phyloP scores from a whole-genome alignment of 1,139 yeast species.

The Yamadazyma kanchanaburiensis region DNA sequence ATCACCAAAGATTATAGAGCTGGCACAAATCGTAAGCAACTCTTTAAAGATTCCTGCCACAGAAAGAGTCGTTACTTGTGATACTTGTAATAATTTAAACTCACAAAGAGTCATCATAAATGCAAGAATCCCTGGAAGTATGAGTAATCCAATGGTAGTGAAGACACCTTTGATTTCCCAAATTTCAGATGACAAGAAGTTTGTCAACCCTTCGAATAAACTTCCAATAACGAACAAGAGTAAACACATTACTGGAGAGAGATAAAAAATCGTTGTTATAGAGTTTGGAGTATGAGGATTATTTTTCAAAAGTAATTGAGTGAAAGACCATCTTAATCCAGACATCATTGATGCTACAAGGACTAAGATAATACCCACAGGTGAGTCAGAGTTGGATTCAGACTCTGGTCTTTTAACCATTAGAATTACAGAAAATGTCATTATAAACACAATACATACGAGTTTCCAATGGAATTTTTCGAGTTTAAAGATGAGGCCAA shows the following conservation, averaged over 20 bases:
- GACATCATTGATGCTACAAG: constrained; percentile 76
- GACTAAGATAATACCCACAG: constrained; percentile 69
- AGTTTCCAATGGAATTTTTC: constrained; percentile 71
- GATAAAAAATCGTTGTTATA: constrained; percentile 73
- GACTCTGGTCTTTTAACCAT: constrained; percentile 61
- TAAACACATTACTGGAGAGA: constrained; percentile 80
- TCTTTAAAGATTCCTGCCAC: constrained; percentile 94
- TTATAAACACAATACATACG: constrained; percentile 63
- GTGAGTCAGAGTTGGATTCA: constrained; percentile 14
- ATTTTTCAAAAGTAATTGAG: constrained; percentile 72
- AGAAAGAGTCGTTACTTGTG: constrained; percentile 82
- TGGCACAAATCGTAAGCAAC: constrained; percentile 70
- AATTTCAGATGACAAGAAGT: constrained; percentile 50
- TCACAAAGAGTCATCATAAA: constrained; percentile 90
- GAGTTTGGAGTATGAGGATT: constrained; percentile 67
- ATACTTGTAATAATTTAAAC: constrained; percentile 74
- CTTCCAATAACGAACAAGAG: constrained; percentile 60
- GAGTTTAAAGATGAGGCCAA: constrained; percentile 75
- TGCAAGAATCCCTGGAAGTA: constrained; percentile 83
- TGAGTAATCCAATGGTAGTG: constrained; percentile 53
- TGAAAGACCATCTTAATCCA: constrained; percentile 93
- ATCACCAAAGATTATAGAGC: constrained; percentile 76
- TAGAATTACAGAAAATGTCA: constrained; percentile 81
- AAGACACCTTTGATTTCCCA: constrained; percentile 61
- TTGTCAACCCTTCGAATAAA: constrained; percentile 59